A percentile compares a stretch with the other conserved stretches of the same genome.
Evolutionary conservation across 306 rosid genomes (phyloP).

Genomic region (Mucuna pruriens): DNA sequence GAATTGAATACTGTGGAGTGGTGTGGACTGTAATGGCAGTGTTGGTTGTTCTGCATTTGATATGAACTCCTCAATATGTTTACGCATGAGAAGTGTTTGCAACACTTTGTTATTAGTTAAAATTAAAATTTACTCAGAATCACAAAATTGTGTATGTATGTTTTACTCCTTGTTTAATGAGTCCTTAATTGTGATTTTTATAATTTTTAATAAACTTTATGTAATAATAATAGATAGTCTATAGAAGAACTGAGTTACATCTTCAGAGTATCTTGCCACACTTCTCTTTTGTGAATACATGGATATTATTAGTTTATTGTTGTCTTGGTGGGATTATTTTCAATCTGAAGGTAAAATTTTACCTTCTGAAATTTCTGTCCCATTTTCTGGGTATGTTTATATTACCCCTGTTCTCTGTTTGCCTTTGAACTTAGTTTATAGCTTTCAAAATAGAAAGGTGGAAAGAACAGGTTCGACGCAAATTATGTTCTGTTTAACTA

Average conservation of each 20-base stretch:
- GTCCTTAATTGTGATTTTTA: not conserved
- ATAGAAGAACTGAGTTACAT: not conserved
- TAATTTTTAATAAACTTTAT: not conserved
- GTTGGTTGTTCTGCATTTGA: not conserved
- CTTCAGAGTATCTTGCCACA: not conserved
- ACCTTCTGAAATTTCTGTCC: slow-evolving; percentile 3
- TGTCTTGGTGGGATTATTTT: not conserved
- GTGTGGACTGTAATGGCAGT: not conserved
- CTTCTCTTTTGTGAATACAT: not conserved
- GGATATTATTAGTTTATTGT: not conserved
- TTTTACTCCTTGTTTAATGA: not conserved
- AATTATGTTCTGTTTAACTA: slow-evolving; percentile 2
- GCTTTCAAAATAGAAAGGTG: not conserved
- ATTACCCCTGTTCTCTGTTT: not conserved
- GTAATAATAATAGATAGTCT: not conserved
- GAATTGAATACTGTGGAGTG: too few species aligned
- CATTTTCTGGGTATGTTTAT: slow-evolving; percentile 6
- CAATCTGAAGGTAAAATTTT: not conserved
- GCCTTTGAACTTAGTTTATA: slow-evolving; percentile 3
- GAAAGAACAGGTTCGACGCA: not conserved
- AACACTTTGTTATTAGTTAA: too few species aligned
- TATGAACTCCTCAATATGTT: not conserved
- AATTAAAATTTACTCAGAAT: not conserved
- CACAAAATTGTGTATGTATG: not conserved
- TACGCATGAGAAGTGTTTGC: not conserved